Base-by-base conservation (phyloP, 352 stramenopile species). In the Pythium insidiosum region DNA sequence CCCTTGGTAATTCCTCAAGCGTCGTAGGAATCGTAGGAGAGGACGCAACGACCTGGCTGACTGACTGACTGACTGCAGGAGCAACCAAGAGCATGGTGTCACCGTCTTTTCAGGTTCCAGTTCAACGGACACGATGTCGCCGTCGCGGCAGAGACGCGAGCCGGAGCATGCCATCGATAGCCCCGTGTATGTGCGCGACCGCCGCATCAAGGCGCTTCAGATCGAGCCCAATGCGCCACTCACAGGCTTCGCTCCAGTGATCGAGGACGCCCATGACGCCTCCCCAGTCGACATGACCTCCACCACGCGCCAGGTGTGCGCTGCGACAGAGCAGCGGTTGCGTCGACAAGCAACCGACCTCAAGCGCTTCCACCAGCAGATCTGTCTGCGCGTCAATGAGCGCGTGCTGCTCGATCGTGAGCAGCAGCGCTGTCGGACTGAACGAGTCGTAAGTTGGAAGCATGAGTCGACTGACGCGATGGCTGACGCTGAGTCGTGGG, bases 321-420 rank as follows among this genome's bases (percentile, higher is more conserved):
- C n/a, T n/a, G 55, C 26, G 13, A 56, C 44, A 0, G 47, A 64
- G 50, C 34, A 42, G 21, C 69, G 70, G 1, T 28, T 73, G 19
- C 56, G 34, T 16, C n/a, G 38, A 3, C 66, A 74, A 35, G 62
- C 66, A 12, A 59, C 64, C 34, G 46, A 80, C 29, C 46, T 87
- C 33, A 68, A 64, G 22, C 58, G 61, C 19, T 87, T 87, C 40
- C 72, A 79, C 35, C 64, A 69, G 12, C 69, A 82, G 40, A 75
- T 79, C 19, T 87, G 74, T 48, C 36, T 60, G 20, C 67, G 71
- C 5, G 72, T 87, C 23, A 73, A 60, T 19, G 69, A 66, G 12
- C 61, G 54, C 38, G 64, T 73, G 42, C 40, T 61, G 12, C 50
- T 73, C 50, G 57, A 76, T 29, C 68, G 58, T 2, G 40, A 62